Evolutionary conservation across 75 land plant genomes (phyloP), one percentile per base, ranked within the genome.

Genomic region (Pinus tabuliformis): DNA sequence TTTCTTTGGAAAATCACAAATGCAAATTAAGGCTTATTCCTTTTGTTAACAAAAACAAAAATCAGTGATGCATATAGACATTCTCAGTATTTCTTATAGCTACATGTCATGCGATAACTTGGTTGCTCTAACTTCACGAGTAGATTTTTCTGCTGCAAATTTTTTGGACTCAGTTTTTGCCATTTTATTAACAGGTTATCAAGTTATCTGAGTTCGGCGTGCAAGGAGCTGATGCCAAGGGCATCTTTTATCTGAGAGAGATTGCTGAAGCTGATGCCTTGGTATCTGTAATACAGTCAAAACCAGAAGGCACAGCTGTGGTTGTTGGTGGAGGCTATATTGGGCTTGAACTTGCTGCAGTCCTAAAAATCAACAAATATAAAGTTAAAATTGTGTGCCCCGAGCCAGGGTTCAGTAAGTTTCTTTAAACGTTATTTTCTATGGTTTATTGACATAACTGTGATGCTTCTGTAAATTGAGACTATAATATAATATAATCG

Each of bases 321-420:
- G 74, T 93, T 78, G 95, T 93, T 83, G 99, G 99, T 70, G 99
- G 99, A 70, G 99, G 99, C 33, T 97, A 97, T 78, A 97, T 97
- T 86, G 99, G 99, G 57, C 87, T 97, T 85, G 99, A 97, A 80
- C 83, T 97, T 58, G 86, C 91, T 80, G 99, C 99, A 66, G 95
- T 66, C 11, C 28, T 97, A 70, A 85, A 63, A 63, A 63, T 97
- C 3, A 97, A 97, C 81, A 83, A 94, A 61, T 39, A 92, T 11
- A 90, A 97, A 75, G 99, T 97, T 21, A 92, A 82, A 57, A 94
- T 97, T 98, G 93, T 97, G 54, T 97, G 87, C 80, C 99, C 99
- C 8, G 95, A 97, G 70, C 99, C 99, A 21, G 94, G 91, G 93
- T 92, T 95, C 91, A 97, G 99, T 94, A 87, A 88, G 97, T 91